Base-by-base conservation (phyloP, 2,329 filamentous ascomycete genomes). In the Blumeria hordei region DNA sequence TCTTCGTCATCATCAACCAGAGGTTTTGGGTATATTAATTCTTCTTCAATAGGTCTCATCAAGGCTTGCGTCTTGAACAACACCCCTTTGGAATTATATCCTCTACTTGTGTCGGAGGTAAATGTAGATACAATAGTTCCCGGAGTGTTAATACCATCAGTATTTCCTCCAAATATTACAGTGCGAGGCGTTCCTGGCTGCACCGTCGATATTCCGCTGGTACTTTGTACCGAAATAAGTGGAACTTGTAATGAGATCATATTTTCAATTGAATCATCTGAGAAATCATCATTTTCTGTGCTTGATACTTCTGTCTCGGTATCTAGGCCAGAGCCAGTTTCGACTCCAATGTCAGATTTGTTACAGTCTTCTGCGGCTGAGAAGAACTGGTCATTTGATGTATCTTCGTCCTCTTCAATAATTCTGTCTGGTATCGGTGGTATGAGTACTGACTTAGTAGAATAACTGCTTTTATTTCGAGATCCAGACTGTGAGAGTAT, bases 231-330 rank as follows among this genome's bases (percentile, higher is more conserved):
- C 1, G 85, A 80, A 14, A 95, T 70, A 33, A 81, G 77, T 1
- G 90, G 90, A 0, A 83, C 81, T 60, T 83, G 81, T 35, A 96
- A 73, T 3, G 88, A 93, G 54, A 96, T 94, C 75, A 94, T 85
- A 58, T 94, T 88, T 60, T 95, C 88, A 71, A 87, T 76, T 0
- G 86, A 92, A 64, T 94, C 90, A 66, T 94, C 88, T 0, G 90
- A 94, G 14, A 90, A 72, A 61, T 90, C 85, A 55, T 84, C 80
- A 5, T 70, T 69, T 10, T 74, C 78, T 1, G 79, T 81, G 8
- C 76, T 72, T 8, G 69, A 72, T 0, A 77, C 78, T 62, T 85
- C 82, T 1, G 76, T 78, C 7, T 71, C 69, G 0, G 72, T 72
- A 7, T 77, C 77, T 21, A 10, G 21, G 14, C 11, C 9, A 21